Evolutionary conservation across 768 basidiomycete genomes (phyloP).

Genomic region (Pseudohyphozyma bogoriensis): DNA sequence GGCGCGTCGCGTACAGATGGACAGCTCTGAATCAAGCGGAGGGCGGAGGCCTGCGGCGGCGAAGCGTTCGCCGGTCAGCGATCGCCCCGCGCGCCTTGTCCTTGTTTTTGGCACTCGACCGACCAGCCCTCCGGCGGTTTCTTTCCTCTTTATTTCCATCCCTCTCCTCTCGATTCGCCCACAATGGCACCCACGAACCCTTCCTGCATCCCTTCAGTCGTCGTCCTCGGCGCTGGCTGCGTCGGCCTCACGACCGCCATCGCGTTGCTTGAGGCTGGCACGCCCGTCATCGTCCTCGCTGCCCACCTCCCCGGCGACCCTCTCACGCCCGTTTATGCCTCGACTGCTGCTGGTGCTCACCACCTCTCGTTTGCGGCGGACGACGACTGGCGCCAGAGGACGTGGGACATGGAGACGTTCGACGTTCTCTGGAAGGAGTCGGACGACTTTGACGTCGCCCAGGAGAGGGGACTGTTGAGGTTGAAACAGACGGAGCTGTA

Average conservation of each 20-base stretch:
- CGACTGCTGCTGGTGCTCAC: constrained; percentile 37
- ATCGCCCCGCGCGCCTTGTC: too few species aligned
- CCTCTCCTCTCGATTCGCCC: too few species aligned
- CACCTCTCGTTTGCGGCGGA: constrained; percentile 39
- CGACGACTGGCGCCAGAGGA: constrained; percentile 34
- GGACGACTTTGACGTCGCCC: constrained; percentile 19
- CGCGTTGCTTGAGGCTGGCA: constrained; percentile 31
- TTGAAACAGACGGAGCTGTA: constrained; percentile 37
- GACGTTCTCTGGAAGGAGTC: constrained; percentile 34
- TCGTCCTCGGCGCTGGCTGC: constrained; percentile 38
- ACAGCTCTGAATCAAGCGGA: too few species aligned
- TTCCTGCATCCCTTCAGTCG: neutral
- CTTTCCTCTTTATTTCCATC: too few species aligned
- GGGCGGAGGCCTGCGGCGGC: too few species aligned
- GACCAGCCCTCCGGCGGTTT: too few species aligned
- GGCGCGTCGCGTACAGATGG: too few species aligned
- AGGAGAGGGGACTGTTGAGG: constrained; percentile 32
- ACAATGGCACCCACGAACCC: too few species aligned
- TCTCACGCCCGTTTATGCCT: constrained; percentile 32
- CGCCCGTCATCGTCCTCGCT: constrained; percentile 35
- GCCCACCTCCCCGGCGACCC: constrained; percentile 36
- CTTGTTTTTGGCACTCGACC: too few species aligned
- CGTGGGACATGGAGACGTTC: constrained; percentile 35
- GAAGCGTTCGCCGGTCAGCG: too few species aligned
- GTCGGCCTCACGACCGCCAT: constrained; percentile 40